phyloP scores from a whole-genome alignment of 2,329 filamentous ascomycete genomes.

The Phoma herbarum region DNA sequence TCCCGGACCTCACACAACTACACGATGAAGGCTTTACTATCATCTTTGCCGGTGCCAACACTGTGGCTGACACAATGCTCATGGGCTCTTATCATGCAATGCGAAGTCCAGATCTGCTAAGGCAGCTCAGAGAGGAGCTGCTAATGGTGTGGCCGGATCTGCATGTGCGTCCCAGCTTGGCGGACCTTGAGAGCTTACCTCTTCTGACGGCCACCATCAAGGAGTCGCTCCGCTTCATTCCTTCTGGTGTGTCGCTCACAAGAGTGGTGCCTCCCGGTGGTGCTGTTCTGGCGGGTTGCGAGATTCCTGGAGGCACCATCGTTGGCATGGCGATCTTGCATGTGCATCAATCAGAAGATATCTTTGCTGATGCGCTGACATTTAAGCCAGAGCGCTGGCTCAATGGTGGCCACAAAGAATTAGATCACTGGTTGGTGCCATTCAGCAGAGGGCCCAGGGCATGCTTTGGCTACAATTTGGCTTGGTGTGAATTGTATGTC shows the following conservation, averaged over 20 bases:
- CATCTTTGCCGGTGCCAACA: conserved; percentile 7
- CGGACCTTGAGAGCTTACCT: conserved; percentile 5
- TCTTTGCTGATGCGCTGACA: background rate
- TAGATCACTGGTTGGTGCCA: conserved; percentile 6
- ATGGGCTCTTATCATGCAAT: conserved; percentile 9
- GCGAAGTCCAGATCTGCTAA: background rate
- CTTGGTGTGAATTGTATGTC: conserved; percentile 9
- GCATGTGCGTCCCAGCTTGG: background rate
- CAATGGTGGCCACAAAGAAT: background rate
- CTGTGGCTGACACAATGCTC: conserved; percentile 5
- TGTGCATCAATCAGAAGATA: conserved; percentile 3
- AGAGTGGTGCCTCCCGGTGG: conserved; percentile 1
- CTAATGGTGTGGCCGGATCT: conserved; percentile 8
- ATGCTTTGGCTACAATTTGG: conserved; percentile 7
- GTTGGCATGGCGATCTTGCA: conserved; percentile 7
- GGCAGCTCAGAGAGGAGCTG: background rate
- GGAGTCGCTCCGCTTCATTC: conserved; percentile 6
- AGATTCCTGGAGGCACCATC: conserved; percentile 2
- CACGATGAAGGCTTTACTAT: conserved; percentile 7
- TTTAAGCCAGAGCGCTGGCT: conserved; percentile 8
- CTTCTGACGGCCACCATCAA: conserved; percentile 7
- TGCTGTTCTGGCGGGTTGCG: background rate
- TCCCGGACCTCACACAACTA: conserved; percentile 3
- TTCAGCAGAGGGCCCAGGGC: conserved; percentile 7
- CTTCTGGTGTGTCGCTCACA: conserved; percentile 5